These are phyloP conservation scores for Phoenix roebelenii DNA, from an alignment of 176 grass and related monocot species.

Conservation along the genomic window DNA sequence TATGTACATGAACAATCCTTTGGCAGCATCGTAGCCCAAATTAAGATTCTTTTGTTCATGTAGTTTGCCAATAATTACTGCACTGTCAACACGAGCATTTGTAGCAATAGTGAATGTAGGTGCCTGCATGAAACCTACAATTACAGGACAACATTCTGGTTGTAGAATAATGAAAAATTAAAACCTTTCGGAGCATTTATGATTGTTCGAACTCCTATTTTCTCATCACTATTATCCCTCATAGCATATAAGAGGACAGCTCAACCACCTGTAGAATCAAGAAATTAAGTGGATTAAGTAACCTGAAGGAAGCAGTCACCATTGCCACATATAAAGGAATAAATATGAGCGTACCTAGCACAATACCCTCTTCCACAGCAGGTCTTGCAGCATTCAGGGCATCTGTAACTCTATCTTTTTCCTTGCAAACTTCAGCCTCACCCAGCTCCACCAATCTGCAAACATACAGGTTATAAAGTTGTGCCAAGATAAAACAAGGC, in stretches of 20 bases:
- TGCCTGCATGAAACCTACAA: conserved; percentile 43
- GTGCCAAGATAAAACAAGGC: background rate
- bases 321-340: background rate
- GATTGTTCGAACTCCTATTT: conserved; percentile 74
- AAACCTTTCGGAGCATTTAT: conserved; percentile 85
- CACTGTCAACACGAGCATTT: conserved; percentile 74
- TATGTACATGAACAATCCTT: conserved; percentile 38
- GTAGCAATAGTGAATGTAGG: conserved; percentile 58
- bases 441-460: conserved; percentile 82
- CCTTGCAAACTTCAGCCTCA: conserved; percentile 87
- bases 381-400: conserved; percentile 80
- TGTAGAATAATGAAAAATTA: conserved; percentile 6
- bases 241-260: conserved; percentile 78
- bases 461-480: conserved; percentile 8
- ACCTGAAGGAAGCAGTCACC: conserved; percentile 11
- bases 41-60: conserved; percentile 73
- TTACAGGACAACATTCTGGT: conserved; percentile 2
- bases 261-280: conserved; percentile 52
- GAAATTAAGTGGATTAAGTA: too few species aligned
- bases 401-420: conserved; percentile 93
- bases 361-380: conserved; percentile 81
- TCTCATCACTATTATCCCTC: conserved; percentile 74
- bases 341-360: conserved; percentile 41
- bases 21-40: conserved; percentile 83
- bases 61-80: conserved; percentile 68